Evolutionary conservation across 179 eudicot genomes (phyloP).

Genomic region (Beta corolliflora): DNA sequence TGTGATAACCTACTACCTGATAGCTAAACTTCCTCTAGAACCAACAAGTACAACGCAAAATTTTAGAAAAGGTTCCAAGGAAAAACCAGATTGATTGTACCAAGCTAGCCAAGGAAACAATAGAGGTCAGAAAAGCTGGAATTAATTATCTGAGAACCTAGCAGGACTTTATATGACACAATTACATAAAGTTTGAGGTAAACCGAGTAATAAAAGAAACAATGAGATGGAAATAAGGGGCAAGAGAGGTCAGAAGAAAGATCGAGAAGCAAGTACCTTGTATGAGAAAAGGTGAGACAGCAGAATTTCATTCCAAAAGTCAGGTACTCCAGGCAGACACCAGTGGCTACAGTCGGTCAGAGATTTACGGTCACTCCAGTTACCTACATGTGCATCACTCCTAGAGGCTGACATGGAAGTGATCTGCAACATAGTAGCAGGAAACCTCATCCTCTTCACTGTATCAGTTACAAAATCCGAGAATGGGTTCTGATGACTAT

Average conservation of each 20-base stretch:
- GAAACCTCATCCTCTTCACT: conserved; percentile 49
- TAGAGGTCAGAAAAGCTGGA: not conserved
- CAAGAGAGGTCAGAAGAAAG: too few species aligned
- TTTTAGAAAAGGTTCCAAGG: not conserved
- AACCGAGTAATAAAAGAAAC: not conserved
- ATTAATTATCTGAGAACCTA: not conserved
- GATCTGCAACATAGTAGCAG: conserved; percentile 60
- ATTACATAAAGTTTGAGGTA: not conserved
- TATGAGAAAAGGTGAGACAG: conserved; percentile 42
- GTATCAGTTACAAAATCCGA: conserved; percentile 47
- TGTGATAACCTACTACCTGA: not conserved
- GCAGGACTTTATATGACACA: not conserved
- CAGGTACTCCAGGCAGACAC: conserved; percentile 43
- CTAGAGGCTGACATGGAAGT: conserved; percentile 68
- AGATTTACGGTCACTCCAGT: conserved; percentile 67
- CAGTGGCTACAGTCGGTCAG: conserved; percentile 46
- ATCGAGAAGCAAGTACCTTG: conserved; percentile 20
- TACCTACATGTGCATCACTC: conserved; percentile 81
- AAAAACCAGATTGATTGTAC: not conserved
- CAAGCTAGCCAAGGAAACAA: not conserved
- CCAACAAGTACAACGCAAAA: not conserved
- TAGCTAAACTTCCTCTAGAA: not conserved
- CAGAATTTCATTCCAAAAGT: conserved; percentile 64
- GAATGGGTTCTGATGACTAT: conserved; percentile 46
- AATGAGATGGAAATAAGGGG: not conserved